phyloP scores from a whole-genome alignment of 805 yeast genomes.

The Sugiyamaella lignohabitans region DNA sequence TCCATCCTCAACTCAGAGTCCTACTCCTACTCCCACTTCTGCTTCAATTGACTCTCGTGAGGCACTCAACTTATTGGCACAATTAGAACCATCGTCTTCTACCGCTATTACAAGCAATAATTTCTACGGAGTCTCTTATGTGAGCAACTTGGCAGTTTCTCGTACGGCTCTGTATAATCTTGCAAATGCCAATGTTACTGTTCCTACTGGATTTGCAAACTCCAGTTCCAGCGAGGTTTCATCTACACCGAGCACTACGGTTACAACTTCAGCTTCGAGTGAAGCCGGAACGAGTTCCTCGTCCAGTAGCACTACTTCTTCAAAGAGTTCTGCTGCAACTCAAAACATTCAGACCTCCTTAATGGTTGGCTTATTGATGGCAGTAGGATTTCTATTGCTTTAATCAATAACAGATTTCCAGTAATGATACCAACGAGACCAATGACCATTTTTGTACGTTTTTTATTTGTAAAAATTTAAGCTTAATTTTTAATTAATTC shows the following conservation, averaged over 20 bases:
- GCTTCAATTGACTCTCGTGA: neutral
- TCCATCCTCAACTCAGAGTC: neutral
- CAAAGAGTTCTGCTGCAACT: constrained; percentile 3
- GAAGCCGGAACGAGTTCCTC: too few relatives aligned
- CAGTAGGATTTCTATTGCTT: too few relatives aligned
- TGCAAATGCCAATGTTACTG: constrained; percentile 9
- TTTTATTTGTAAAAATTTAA: too few relatives aligned
- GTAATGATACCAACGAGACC: too few relatives aligned
- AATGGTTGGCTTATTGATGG: too few relatives aligned
- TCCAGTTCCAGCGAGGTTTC: constrained; percentile 7
- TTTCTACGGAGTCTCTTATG: constrained; percentile 7
- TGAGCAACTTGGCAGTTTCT: constrained; percentile 10
- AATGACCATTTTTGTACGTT: too few relatives aligned
- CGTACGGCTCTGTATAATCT: constrained; percentile 19
- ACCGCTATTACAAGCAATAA: neutral
- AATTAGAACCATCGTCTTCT: neutral
- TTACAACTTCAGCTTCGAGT: constrained; percentile 8
- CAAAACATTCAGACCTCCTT: too few relatives aligned
- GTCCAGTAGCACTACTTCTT: constrained; percentile 10
- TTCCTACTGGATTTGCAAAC: neutral
- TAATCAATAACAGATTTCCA: too few relatives aligned
- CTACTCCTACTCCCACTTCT: constrained; percentile 4
- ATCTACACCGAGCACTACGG: constrained; percentile 4
- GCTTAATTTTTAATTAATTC: too few relatives aligned
- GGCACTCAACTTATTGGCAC: neutral